These are phyloP conservation scores for Boletus sp. DNA, from an alignment of 768 basidiomycete genomes.

Conservation along the genomic window DNA sequence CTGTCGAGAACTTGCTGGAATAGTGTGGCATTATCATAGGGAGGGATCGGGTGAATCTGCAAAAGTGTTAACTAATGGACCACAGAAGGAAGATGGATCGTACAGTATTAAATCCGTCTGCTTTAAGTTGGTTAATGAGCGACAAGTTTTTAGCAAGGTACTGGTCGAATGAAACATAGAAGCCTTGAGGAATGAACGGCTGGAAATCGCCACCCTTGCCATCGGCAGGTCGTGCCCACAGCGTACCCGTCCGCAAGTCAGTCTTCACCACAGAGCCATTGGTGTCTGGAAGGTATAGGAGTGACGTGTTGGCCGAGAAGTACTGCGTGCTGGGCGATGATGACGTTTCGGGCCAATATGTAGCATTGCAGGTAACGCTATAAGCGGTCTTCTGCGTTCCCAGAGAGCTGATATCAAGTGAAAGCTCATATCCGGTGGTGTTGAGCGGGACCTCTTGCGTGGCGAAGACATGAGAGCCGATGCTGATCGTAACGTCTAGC, in stretches of 20 bases:
- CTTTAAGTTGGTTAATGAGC: conserved; percentile 53
- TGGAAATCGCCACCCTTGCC: conserved; percentile 25
- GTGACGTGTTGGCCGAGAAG: conserved; percentile 31
- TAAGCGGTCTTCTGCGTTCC: conserved; percentile 30
- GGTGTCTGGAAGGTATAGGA: conserved; percentile 43
- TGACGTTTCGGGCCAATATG: conserved; percentile 15
- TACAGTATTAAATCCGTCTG: conserved; percentile 45
- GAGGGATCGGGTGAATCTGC: conserved; percentile 70
- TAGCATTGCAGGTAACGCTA: conserved; percentile 36
- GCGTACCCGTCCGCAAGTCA: conserved; percentile 44
- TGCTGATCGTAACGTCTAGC: conserved; percentile 32
- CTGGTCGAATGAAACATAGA: conserved; percentile 61
- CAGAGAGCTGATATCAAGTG: conserved; percentile 32
- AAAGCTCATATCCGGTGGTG: conserved; percentile 34
- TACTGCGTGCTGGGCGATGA: conserved; percentile 16
- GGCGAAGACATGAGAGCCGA: conserved; percentile 23
- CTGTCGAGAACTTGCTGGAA: conserved; percentile 21
- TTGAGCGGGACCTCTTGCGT: conserved; percentile 38
- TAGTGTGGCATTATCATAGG: conserved; percentile 54
- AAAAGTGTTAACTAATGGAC: conserved; percentile 26
- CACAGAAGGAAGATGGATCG: background rate
- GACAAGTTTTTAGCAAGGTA: conserved; percentile 54
- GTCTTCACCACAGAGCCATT: conserved; percentile 45
- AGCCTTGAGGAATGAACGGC: conserved; percentile 66
- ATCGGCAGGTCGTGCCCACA: conserved; percentile 38